Base-by-base conservation (phyloP, 345 rosid species). In the Mangifera indica region DNA sequence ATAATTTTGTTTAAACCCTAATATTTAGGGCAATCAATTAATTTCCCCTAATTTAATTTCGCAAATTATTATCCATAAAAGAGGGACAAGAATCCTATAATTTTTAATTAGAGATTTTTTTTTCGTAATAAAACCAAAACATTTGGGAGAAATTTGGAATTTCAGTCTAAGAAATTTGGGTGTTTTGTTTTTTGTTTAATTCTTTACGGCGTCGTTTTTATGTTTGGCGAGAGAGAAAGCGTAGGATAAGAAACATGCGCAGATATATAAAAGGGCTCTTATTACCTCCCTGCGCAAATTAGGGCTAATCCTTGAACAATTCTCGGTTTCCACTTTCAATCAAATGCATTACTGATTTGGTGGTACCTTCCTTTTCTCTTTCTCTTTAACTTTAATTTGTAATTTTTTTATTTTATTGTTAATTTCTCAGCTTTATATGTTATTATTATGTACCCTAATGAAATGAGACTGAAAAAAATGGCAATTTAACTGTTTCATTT, bases 241-340 rank as follows among this genome's bases (percentile, higher is more conserved):
- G 90, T 82, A 82, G 73, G 87, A 80, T 86, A 84, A 80, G 74
- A 71, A 77, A 78, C n/a, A 62, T 77, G 89, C 87, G 89, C 78
- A 80, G 61, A 62, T 55, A 55, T 58, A 67, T 69, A 65, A 84
- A 84, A 63, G 20, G 74, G 80, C 69, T 74, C 45, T 32, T 73
- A 8, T 74, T 81, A 79, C 80, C 80, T 76, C 81, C 87, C 93
- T 63, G 93, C 91, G 91, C 91, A 89, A 85, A 89, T 87, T 89
- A 89, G 91, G 93, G 93, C 83, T 78, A 45, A 52, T 64, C 90
- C 75, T 60, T 56, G 63, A 63, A 66, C 48, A 32, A 63, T 32
- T 21, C 52, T 42, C 37, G 64, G 34, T 11, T 60, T 46, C 75
- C 26, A 13, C 64, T 48, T 40, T 34, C 64, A 17, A 61, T 24